These are phyloP conservation scores for Vachellia pachyceras DNA, from an alignment of 306 rosid genomes.

Conservation along the genomic window DNA sequence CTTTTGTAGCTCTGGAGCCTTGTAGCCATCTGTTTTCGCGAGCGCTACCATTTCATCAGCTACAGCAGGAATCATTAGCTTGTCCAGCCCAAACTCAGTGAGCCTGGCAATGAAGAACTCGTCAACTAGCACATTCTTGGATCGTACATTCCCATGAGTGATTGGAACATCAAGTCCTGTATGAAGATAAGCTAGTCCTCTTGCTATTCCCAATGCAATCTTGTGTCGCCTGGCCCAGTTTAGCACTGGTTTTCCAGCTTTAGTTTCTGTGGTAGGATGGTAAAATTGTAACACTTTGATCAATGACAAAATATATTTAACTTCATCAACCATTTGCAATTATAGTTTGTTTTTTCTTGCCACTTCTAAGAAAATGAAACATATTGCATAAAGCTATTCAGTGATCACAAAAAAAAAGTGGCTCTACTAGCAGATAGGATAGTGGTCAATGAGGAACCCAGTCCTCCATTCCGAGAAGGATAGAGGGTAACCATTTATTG, in stretches of 20 bases:
- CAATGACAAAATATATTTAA: conserved; percentile 21
- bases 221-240: conserved; percentile 98
- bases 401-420: neutral
- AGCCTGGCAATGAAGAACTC: conserved; percentile 86
- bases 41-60: conserved; percentile 89
- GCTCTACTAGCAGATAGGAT: neutral
- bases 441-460: no score
- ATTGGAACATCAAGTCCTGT: conserved; percentile 80
- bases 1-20: conserved; percentile 93
- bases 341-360: neutral
- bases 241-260: conserved; percentile 87
- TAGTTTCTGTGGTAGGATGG: conserved; percentile 63
- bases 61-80: conserved; percentile 82
- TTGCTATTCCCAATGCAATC: conserved; percentile 87
- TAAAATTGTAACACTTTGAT: conserved; percentile 22
- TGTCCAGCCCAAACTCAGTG: conserved; percentile 82
- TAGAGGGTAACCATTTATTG: neutral
- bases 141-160: conserved; percentile 88
- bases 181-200: conserved; percentile 92
- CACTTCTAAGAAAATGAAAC: conserved; percentile 1
- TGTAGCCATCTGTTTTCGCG: conserved; percentile 85
- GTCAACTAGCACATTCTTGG: conserved; percentile 90
- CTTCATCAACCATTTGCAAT: conserved; percentile 13
- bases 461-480: no score
- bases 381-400: conserved; percentile 1